A percentile compares a stretch with the other conserved stretches of the same genome.
phyloP scores from a whole-genome alignment of 352 stramenopile species.

The Pythium aristosporum region DNA sequence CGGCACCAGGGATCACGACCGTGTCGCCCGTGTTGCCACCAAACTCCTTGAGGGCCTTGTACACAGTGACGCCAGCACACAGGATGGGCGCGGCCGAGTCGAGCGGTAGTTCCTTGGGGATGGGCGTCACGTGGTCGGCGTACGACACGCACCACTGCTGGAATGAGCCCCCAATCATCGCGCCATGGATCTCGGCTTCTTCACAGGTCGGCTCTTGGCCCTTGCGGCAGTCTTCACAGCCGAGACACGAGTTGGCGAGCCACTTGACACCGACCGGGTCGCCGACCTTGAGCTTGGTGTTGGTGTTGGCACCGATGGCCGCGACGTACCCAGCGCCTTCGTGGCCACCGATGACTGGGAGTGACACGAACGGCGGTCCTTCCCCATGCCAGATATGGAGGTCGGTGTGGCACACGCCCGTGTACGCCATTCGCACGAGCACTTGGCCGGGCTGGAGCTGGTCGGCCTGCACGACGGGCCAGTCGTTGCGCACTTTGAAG shows the following conservation, averaged over 20 bases:
- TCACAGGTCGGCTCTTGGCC: conserved; percentile 45
- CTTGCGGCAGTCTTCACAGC: conserved; percentile 55
- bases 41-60: conserved; percentile 75
- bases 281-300: conserved; percentile 46
- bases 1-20: conserved; percentile 53
- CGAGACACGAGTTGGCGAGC: conserved; percentile 48
- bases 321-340: conserved; percentile 55
- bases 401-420: conserved; percentile 51
- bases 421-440: conserved; percentile 52
- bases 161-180: conserved; percentile 50
- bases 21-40: conserved; percentile 39
- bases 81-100: conserved; percentile 59
- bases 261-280: conserved; percentile 58
- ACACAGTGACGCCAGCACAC: conserved; percentile 87
- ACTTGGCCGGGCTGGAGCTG: conserved; percentile 47
- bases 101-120: conserved; percentile 53
- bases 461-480: conserved; percentile 42
- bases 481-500: conserved; percentile 48
- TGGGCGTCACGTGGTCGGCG: conserved; percentile 63
- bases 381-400: conserved; percentile 45
- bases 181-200: conserved; percentile 33
- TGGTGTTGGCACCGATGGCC: conserved; percentile 43
- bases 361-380: conserved; percentile 32
- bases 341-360: conserved; percentile 55
- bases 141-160: conserved; percentile 73